Percentiles rank a stretch among this genome's conserved stretches.
phyloP scores from a whole-genome alignment of 2,329 filamentous ascomycete species.

The Elsinoe australis region DNA sequence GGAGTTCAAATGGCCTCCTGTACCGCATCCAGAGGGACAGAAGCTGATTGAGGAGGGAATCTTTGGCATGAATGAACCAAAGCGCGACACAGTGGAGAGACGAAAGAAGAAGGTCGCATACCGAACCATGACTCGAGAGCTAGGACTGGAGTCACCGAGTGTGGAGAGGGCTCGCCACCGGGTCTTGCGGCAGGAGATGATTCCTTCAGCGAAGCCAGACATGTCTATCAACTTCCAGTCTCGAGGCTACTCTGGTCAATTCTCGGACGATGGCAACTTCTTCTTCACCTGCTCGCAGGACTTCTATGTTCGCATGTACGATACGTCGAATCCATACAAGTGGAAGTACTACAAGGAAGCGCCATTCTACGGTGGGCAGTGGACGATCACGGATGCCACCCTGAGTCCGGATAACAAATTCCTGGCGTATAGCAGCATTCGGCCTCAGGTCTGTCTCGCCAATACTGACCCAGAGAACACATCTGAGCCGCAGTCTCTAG shows the following conservation, averaged over 20 bases:
- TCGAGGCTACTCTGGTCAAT: constrained; percentile 89
- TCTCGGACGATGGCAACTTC: constrained; percentile 94
- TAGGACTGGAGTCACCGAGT: constrained; percentile 58
- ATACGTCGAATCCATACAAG: constrained; percentile 88
- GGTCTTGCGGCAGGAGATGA: constrained; percentile 61
- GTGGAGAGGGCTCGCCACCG: constrained; percentile 54
- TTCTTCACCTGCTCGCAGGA: constrained; percentile 91
- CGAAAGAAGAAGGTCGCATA: constrained; percentile 58
- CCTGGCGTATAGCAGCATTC: constrained; percentile 85
- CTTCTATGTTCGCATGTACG: constrained; percentile 93
- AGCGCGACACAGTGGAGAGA: constrained; percentile 29
- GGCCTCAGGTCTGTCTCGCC: constrained; percentile 74
- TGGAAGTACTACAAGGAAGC: constrained; percentile 95
- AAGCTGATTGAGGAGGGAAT: constrained; percentile 73
- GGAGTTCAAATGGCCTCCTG: constrained; percentile 61
- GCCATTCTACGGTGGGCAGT: constrained; percentile 86
- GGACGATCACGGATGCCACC: constrained; percentile 93
- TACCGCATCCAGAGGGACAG: constrained; percentile 69
- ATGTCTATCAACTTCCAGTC: constrained; percentile 81
- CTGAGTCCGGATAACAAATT: constrained; percentile 86
- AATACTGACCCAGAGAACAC: constrained; percentile 76
- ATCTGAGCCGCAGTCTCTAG: constrained; percentile 71
- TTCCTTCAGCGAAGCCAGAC: constrained; percentile 71
- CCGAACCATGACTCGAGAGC: constrained; percentile 70
- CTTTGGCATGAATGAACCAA: constrained; percentile 62